These are phyloP conservation scores for Backusella liffmaniae DNA, from an alignment of 192 early-diverging fungal species.

Conservation along the genomic window DNA sequence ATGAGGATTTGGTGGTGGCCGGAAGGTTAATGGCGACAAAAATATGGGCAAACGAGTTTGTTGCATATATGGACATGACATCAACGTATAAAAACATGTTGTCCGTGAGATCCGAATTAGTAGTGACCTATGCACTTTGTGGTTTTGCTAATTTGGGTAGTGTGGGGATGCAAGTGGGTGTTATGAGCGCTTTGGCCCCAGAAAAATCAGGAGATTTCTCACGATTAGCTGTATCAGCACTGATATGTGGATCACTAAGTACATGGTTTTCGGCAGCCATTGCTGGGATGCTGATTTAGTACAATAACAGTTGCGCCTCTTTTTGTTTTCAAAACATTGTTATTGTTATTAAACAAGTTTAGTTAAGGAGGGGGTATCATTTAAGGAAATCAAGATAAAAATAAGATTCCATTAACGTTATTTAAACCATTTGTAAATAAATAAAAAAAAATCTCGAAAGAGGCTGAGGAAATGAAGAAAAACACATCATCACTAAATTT, in stretches of 20 bases:
- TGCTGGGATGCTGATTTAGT: constrained; percentile 60
- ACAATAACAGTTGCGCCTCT: neutral
- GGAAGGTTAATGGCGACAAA: constrained; percentile 70
- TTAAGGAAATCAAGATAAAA: constrained; percentile 1
- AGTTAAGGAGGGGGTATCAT: neutral
- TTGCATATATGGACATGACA: constrained; percentile 57
- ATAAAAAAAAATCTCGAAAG: neutral
- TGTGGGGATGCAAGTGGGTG: constrained; percentile 81
- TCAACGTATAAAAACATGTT: constrained; percentile 39
- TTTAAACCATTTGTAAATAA: neutral
- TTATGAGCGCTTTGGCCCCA: constrained; percentile 74
- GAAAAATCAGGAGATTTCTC: constrained; percentile 66
- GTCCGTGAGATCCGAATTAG: constrained; percentile 43
- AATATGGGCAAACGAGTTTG: constrained; percentile 86
- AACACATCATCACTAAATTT: neutral
- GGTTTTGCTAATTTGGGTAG: constrained; percentile 87
- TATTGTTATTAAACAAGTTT: constrained; percentile 5
- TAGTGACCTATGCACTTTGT: constrained; percentile 77
- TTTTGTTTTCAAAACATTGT: neutral
- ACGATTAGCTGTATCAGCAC: constrained; percentile 71
- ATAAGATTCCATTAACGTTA: constrained; percentile 4
- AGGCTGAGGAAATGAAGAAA: constrained; percentile 5
- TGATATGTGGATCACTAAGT: constrained; percentile 73
- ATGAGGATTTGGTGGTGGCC: constrained; percentile 45
- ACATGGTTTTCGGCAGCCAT: constrained; percentile 82